phyloP scores from a whole-genome alignment of 495 filamentous ascomycete species.

The Gamarada debralockiae region DNA sequence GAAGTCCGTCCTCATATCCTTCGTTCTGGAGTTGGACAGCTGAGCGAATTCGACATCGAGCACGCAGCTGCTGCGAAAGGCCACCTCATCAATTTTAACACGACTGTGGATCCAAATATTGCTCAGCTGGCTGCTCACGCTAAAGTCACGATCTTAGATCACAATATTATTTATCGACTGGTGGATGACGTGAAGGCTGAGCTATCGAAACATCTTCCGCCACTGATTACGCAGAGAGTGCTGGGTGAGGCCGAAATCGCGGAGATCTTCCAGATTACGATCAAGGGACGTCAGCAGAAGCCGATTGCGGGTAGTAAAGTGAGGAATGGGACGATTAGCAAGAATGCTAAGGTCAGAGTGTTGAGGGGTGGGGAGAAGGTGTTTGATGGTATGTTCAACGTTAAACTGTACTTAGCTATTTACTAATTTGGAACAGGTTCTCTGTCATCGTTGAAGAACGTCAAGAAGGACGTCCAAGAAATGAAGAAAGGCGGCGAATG shows the following conservation, averaged over 20 bases:
- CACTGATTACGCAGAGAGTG: constrained; percentile 60
- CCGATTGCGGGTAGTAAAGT: constrained; percentile 86
- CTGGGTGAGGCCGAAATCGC: constrained; percentile 85
- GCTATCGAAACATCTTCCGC: constrained; percentile 64
- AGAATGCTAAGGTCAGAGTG: constrained; percentile 63
- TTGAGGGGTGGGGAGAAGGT: constrained; percentile 60
- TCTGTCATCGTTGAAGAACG: constrained; percentile 78
- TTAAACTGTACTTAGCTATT: background rate
- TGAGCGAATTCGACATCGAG: constrained; percentile 86
- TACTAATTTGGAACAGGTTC: constrained; percentile 46
- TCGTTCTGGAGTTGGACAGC: constrained; percentile 69
- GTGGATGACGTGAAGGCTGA: constrained; percentile 73
- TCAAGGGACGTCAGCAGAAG: constrained; percentile 63
- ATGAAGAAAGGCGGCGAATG: constrained; percentile 92
- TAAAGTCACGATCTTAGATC: constrained; percentile 73
- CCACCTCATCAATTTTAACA: constrained; percentile 84
- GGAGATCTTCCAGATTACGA: constrained; percentile 77
- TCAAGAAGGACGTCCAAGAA: constrained; percentile 84
- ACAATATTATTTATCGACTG: constrained; percentile 90
- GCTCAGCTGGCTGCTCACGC: constrained; percentile 60
- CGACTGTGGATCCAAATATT: constrained; percentile 62
- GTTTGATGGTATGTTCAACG: constrained; percentile 66
- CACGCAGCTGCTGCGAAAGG: constrained; percentile 71
- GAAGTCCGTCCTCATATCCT: constrained; percentile 77
- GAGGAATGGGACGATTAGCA: constrained; percentile 68